These are phyloP conservation scores for Amanita rimosa DNA, from an alignment of 768 basidiomycete species.

Conservation along the genomic window DNA sequence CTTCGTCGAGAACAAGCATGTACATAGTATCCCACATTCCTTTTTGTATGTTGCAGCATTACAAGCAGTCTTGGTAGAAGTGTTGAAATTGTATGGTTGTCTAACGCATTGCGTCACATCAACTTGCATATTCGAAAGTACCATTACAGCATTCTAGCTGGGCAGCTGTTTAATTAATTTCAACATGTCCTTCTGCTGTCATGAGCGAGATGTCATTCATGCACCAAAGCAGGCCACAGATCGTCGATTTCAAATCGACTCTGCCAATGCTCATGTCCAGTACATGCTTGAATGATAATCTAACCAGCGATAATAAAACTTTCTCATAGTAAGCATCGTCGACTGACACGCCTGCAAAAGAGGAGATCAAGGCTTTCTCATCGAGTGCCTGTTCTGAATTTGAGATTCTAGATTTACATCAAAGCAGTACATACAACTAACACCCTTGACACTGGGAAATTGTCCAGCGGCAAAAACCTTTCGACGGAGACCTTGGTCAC, in stretches of 20 bases:
- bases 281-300: conserved; percentile 15
- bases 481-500: too few species aligned
- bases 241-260: conserved; percentile 27
- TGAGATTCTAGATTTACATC: too few species aligned
- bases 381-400: too few species aligned
- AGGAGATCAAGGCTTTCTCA: too few species aligned
- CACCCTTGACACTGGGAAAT: too few species aligned
- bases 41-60: neutral
- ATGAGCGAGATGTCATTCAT: conserved; percentile 25
- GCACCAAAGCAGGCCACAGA: neutral
- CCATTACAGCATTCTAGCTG: conserved; percentile 24
- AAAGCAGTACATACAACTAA: too few species aligned
- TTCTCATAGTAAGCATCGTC: too few species aligned
- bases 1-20: neutral
- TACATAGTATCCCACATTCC: neutral
- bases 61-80: neutral
- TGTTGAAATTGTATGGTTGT: neutral
- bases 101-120: neutral
- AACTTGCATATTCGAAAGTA: neutral
- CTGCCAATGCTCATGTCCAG: conserved; percentile 32
- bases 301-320: neutral
- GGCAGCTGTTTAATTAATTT: conserved; percentile 40
- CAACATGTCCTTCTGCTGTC: conserved; percentile 31
- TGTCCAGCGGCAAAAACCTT: too few species aligned
- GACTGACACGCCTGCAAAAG: too few species aligned